Evolutionary conservation across 192 early-diverging fungal species (phyloP), one percentile per base, ranked within the genome.

Genomic region (Phycomyces blakesleeanus): DNA sequence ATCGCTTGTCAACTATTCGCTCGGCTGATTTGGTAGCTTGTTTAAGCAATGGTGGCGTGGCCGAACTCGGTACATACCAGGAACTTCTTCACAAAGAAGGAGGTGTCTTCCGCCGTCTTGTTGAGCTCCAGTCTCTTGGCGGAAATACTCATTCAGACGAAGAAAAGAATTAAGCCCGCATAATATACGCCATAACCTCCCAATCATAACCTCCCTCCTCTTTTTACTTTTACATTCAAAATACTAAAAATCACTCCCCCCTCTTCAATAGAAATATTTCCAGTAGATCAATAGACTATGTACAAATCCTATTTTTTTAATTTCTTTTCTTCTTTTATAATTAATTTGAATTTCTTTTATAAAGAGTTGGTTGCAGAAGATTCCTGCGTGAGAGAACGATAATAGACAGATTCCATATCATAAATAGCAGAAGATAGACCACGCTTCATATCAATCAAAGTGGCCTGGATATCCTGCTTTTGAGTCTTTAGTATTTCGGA

Each of bases 1-100:
- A 91, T 76, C 76, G 88, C 25, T 61, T 91, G 38, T 75, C 75
- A 9, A 83, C 81, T 9, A 83, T 90, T 52, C 78, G 82, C 14
- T 72, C 79, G 29, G 84, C 87, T 11, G 86, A 91, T 73, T 42
- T 78, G 14, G 87, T 91, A 64, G 71, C 71, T 16, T 75, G 82
- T 24, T 26, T 86, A 10, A 59, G 78, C 0, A 27, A 66, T 26
- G 83, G 83, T 18, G 54, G 57, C 41, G 64, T 89, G 1, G 73
- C 73, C 22, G 88, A 90, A 63, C 29, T 67, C 6, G 89, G 89
- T 22, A 79, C 86, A 6, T 87, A 91, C 70, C 25, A 69, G 41
- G 79, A 89, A 53, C 70, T 91, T 24, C 63, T 89, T 39, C 66
- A 66, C 15, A 52, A 52, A 22, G 68, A 76, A 55, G 51, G 58